A percentile compares a stretch with the other conserved stretches of the same genome.
These are phyloP conservation scores for Auricularia cornea DNA, from an alignment of 768 basidiomycete genomes.

Conservation along the genomic window DNA sequence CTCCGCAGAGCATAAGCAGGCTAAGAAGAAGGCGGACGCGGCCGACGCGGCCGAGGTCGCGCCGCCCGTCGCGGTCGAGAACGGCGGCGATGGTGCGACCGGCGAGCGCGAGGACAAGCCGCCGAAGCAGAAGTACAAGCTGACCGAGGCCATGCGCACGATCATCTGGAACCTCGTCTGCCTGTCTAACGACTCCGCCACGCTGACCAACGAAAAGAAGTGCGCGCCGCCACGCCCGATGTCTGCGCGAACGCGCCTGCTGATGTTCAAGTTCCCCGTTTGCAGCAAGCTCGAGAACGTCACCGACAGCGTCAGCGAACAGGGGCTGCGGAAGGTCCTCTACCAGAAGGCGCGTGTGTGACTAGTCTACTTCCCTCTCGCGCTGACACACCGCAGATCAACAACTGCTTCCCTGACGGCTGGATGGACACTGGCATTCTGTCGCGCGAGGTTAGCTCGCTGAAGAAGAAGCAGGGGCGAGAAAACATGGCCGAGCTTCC, in stretches of 20 bases:
- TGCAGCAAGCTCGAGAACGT: conserved; percentile 50
- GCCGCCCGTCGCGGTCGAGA: background rate
- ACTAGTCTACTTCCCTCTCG: background rate
- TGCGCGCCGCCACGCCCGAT: conserved; percentile 11
- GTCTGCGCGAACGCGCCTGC: background rate
- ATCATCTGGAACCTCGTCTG: conserved; percentile 75
- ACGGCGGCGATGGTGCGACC: conserved; percentile 3
- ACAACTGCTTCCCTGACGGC: conserved; percentile 70
- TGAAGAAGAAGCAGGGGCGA: conserved; percentile 7
- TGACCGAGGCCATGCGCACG: conserved; percentile 74
- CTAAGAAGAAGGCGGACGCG: conserved; percentile 16
- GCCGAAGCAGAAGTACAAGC: conserved; percentile 65
- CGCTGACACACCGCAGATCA: conserved; percentile 38
- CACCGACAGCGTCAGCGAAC: conserved; percentile 67
- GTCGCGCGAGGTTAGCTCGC: conserved; percentile 49
- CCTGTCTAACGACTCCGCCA: conserved; percentile 75
- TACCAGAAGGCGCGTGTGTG: conserved; percentile 58
- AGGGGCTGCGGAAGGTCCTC: conserved; percentile 67
- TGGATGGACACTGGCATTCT: conserved; percentile 86
- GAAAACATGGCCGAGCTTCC: background rate
- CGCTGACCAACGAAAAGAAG: conserved; percentile 32
- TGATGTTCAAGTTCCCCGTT: background rate
- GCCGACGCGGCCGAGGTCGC: conserved; percentile 11
- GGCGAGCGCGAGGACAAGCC: conserved; percentile 38
- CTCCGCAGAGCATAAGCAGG: background rate